These are phyloP conservation scores for Pseudogymnoascus sp. DNA, from an alignment of 2,329 filamentous ascomycete genomes.

Conservation along the genomic window DNA sequence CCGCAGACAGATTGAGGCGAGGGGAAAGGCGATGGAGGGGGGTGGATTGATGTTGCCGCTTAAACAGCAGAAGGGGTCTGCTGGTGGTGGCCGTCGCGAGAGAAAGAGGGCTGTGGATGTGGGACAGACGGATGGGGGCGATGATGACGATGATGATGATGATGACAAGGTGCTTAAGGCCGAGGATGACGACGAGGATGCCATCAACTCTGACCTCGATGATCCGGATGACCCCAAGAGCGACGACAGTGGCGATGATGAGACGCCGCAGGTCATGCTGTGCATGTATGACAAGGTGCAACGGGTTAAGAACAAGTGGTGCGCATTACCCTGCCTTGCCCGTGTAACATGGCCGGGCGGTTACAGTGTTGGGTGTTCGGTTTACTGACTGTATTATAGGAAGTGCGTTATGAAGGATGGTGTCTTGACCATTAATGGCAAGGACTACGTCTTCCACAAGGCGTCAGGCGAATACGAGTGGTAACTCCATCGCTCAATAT, in stretches of 20 bases:
- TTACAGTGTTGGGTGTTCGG: not conserved
- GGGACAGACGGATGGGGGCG: constrained; percentile 44
- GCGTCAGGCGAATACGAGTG: constrained; percentile 96
- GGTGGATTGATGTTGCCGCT: constrained; percentile 69
- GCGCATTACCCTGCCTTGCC: constrained; percentile 10
- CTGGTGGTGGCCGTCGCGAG: constrained; percentile 14
- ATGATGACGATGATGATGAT: constrained; percentile 53
- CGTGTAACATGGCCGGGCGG: not conserved
- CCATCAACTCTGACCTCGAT: constrained; percentile 96
- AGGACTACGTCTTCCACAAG: constrained; percentile 97
- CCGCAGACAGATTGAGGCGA: constrained; percentile 57
- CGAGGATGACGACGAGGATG: constrained; percentile 71
- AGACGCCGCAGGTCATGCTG: constrained; percentile 86
- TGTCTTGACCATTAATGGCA: constrained; percentile 84
- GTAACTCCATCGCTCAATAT: constrained; percentile 44
- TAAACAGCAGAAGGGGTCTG: constrained; percentile 29
- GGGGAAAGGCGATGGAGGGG: constrained; percentile 62
- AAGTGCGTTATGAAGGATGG: constrained; percentile 98
- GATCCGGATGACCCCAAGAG: constrained; percentile 81
- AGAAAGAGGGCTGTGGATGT: not conserved
- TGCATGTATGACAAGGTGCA: constrained; percentile 99
- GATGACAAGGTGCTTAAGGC: constrained; percentile 39
- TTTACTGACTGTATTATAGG: constrained; percentile 38
- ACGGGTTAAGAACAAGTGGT: constrained; percentile 97
- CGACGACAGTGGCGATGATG: constrained; percentile 81